Conservation (phyloP, 495 filamentous ascomycete genomes). For the Penicillium paxilli region DNA sequence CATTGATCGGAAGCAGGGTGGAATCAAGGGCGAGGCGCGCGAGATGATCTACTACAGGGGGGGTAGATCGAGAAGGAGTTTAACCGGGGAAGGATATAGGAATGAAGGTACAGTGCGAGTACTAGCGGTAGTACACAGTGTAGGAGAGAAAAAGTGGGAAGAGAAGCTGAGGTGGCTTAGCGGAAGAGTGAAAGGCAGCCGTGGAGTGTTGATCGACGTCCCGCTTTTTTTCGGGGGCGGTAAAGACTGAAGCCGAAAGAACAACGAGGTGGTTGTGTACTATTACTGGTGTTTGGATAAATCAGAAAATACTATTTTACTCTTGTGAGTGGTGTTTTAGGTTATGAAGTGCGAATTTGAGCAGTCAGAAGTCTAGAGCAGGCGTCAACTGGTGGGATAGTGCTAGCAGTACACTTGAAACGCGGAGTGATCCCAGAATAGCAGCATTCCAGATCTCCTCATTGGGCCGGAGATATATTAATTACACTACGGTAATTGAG, state of each 20-base stretch:
- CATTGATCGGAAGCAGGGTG: conserved; percentile 35
- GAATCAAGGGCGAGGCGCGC: conserved; percentile 4
- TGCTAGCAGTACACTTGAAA: conserved; percentile 7
- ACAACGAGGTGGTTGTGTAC: too few species aligned
- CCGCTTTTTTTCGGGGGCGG: conserved; percentile 28
- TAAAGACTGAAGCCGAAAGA: too few species aligned
- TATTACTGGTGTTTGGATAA: too few species aligned
- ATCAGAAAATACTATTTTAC: too few species aligned
- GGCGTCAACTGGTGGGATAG: not conserved
- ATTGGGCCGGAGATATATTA: conserved; percentile 18
- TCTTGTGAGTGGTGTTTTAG: too few species aligned
- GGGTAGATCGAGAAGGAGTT: too few species aligned
- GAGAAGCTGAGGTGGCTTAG: conserved; percentile 26
- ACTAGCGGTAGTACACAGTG: not conserved
- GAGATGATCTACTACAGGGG: conserved; percentile 6
- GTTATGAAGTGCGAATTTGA: too few species aligned
- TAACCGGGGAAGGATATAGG: not conserved
- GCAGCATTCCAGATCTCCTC: conserved; percentile 8
- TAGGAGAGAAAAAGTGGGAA: conserved; percentile 8
- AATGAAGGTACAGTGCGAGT: not conserved
- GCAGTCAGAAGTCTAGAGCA: not conserved
- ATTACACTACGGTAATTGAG: too few species aligned
- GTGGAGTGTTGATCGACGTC: conserved; percentile 21
- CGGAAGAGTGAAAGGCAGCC: conserved; percentile 25
- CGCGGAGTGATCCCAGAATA: conserved; percentile 15